Base-by-base conservation (phyloP, 2,329 filamentous ascomycete species). In the Tolypocladium nubicola region DNA sequence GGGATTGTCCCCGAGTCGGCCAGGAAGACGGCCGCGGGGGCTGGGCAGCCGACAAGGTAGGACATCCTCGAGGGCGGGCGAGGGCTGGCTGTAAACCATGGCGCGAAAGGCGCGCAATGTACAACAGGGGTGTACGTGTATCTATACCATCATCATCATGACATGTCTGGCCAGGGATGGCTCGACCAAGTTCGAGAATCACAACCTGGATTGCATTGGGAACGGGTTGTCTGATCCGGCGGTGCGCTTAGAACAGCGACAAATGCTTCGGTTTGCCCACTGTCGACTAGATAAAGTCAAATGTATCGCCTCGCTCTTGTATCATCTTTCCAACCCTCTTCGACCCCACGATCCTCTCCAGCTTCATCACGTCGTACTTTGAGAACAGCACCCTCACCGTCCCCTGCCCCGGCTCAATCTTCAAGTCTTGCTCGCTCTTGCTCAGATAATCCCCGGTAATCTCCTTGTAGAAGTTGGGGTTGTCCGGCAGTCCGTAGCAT, bases 401-500 rank as follows among this genome's bases (percentile, higher is more conserved):
- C 0, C 84, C 88, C 61, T 83, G 78, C 6, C 79, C 84, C 55
- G 76, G 79, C 70, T 78, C 82, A 61, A 81, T 71, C 66, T 69
- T 77, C 65, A 79, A 68, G 61, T 81, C 79, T 65, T 79, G 78
- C 71, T 80, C 81, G 72, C 76, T 88, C 72, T 72, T 77, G 63
- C 68, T 80, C 57, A 93, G 71, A 66, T 82, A 91, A 0, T 79
- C 86, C 4, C 83, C 87, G 0, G 87, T 82, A 56, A 93, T 78
- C 74, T 95, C 90, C 43, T 80, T 79, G 70, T 93, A 95, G 65
- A 94, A 93, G 23, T 82, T 69, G 33, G 89, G 88, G 68, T 97
- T 96, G 65, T 97, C 93, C 0, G 94, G 94, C 38, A 97, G 71
- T 1, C 86, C 88, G 70, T 97, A 97, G 78, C 96, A 87, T 55